Conservation (phyloP, 2,329 filamentous ascomycete species). For the Hirsutella rhossiliensis region DNA sequence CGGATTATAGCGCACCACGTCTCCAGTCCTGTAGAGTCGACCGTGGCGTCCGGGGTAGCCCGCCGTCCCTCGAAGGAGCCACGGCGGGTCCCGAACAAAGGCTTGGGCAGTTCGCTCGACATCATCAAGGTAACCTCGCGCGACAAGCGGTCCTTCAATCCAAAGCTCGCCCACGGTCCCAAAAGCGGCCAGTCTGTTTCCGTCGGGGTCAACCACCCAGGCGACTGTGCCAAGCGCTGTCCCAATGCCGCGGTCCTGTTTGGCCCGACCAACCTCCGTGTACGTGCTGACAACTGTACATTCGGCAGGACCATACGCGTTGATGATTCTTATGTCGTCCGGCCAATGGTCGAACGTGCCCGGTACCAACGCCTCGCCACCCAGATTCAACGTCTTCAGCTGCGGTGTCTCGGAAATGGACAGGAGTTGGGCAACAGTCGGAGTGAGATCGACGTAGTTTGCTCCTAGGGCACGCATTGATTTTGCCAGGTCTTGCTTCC, state of each 20-base stretch:
- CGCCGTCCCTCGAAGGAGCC: constrained; percentile 3
- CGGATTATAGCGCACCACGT: constrained; percentile 27
- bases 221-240: background rate
- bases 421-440: background rate
- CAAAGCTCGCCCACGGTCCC: constrained; percentile 9
- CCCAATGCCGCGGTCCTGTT: background rate
- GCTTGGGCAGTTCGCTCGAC: constrained; percentile 6
- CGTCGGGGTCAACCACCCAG: constrained; percentile 9
- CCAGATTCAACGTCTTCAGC: background rate
- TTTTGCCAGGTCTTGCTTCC: background rate
- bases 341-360: background rate
- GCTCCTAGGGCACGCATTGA: background rate
- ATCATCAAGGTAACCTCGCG: constrained; percentile 7
- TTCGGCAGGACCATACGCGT: constrained; percentile 10
- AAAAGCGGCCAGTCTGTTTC: constrained; percentile 6
- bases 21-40: constrained; percentile 32
- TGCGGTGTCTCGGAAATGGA: no score
- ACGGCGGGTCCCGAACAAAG: constrained; percentile 9
- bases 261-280: constrained; percentile 1
- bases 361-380: background rate
- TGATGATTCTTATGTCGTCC: background rate
- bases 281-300: no score
- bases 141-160: constrained; percentile 10
- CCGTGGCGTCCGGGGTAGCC: constrained; percentile 1
- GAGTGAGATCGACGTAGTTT: background rate